Base-by-base conservation (phyloP, 2,329 filamentous ascomycete species). In the Chaetomiaceae sp. region DNA sequence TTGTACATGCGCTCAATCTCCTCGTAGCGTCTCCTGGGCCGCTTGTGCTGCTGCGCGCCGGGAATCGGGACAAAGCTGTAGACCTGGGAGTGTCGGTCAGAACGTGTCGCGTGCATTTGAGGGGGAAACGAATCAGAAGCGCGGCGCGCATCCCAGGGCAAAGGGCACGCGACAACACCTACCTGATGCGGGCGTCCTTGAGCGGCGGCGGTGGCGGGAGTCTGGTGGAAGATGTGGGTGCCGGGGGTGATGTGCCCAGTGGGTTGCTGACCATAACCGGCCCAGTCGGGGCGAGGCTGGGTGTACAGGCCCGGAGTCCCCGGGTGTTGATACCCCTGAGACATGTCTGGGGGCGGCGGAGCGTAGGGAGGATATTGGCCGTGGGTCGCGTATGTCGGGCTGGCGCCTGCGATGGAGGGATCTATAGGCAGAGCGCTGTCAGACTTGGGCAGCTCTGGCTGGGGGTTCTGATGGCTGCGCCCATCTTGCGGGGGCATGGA, bases 1-100 rank as follows among this genome's bases (percentile, higher is more conserved):
- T 97, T 97, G 78, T 99, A 97, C 94, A 99, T 97, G 68, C 94
- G 86, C 76, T 99, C 94, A 64, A 99, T 99, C 70, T 99, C 94
- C 72, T 99, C 94, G 65, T 96, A 99, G 50, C 94, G 84, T 65
- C 94, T 81, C 60, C 94, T 83, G 12, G 94, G 94, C 54, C 94
- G 84, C 77, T 99, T 99, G 71, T 97, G 92, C 69, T 99, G 94
- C 69, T 96, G 91, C 12, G 92, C 90, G 59, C 94, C 94, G 2
- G 94, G 94, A 65, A 97, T 97, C 0, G 94, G 92, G 29, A 97
- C 94, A 67, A 99, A 97, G 0, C 91, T 96, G 70, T 97, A 97
- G 37, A 99, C 92, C 81, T 96, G 80, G 56, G 45, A 37, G 59
- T 59, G 63, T 4, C 56, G 61, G 60, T 57, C 20, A 55, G 46